Evolutionary conservation across 495 filamentous ascomycete species (phyloP), one percentile per base, ranked within the genome.

Genomic region (Haplographium delicatum): DNA sequence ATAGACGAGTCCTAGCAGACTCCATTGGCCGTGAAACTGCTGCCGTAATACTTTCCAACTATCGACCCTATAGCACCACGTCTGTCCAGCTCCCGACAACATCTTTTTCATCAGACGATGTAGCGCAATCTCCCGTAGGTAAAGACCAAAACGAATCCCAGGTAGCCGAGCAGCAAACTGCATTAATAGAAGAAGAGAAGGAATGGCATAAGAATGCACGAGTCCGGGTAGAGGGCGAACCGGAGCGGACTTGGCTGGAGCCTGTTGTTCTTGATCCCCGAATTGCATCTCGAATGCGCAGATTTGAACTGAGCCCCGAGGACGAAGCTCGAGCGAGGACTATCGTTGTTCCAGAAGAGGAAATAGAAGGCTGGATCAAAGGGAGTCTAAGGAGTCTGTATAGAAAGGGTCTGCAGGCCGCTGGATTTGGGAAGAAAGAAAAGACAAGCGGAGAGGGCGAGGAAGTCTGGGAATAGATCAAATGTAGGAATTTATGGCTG

Each of bases 11-110:
- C 35, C 74, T 96, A 15, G 94, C 94, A 35, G 91, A 99, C 59
- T 72, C 80, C 4, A 83, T 95, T 47, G 94, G 93, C 35, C 85
- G 88, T n/a, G 80, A 95, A 40, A 87, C 90, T 26, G 94, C 91
- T 1, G 85, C 86, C 28, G 77, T 87, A 18, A 90, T 91, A 24
- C 73, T 97, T 4, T 85, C 81, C 4, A 63, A 75, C 54, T 67
- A 78, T 67, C 67, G 79, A 62, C 63, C 78, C 57, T 79, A 68
- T 55, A 47, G 66, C 15, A 53, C 51, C 40, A 54, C 53, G 7
- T 15, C 53, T 15, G 23, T n/a, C 5, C 4, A 31, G 15, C 11
- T 39, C 20, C 3, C 31, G 2, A 8, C 40, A 4, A 28, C 58
- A 4, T 52, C 46, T 2, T 62, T 57, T n/a, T 7, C 65, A 71